phyloP scores from a whole-genome alignment of 768 basidiomycete species.

The Calocybe cyanea region DNA sequence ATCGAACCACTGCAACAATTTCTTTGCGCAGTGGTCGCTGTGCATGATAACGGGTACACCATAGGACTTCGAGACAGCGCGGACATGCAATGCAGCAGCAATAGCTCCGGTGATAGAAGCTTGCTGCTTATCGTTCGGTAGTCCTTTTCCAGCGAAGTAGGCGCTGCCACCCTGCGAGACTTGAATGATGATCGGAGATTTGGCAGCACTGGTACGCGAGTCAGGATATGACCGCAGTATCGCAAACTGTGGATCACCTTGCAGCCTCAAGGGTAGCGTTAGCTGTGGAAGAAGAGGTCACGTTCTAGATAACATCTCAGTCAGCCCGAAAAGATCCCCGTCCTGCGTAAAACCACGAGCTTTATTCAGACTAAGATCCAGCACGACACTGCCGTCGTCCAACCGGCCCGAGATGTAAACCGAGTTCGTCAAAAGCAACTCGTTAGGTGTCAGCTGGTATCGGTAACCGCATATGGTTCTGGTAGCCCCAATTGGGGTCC shows the following conservation, averaged over 20 bases:
- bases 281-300: slow-evolving; percentile 92
- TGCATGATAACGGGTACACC: slow-evolving; percentile 97
- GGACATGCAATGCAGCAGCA: slow-evolving; percentile 90
- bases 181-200: slow-evolving; percentile 96
- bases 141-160: slow-evolving; percentile 95
- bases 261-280: slow-evolving; percentile 97
- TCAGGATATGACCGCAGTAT: slow-evolving; percentile 13
- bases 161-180: slow-evolving; percentile 96
- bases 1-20: slow-evolving; percentile 98
- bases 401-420: slow-evolving; percentile 37
- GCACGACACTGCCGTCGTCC: slow-evolving; percentile 32
- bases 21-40: slow-evolving; percentile 97
- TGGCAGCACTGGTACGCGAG: slow-evolving; percentile 68
- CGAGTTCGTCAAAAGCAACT: slow-evolving; percentile 30
- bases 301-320: slow-evolving; percentile 85
- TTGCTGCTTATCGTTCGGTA: slow-evolving; percentile 92
- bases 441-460: slow-evolving; percentile 33
- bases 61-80: slow-evolving; percentile 82
- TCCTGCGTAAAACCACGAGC: too few relatives aligned
- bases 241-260: slow-evolving; percentile 42
- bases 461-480: slow-evolving; percentile 36
- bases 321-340: too few relatives aligned
- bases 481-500: slow-evolving; percentile 28
- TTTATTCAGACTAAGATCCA: slow-evolving; percentile 34
- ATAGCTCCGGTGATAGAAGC: slow-evolving; percentile 91